phyloP scores from a whole-genome alignment of 2,329 filamentous ascomycete genomes.

The Fusarium irregulare region DNA sequence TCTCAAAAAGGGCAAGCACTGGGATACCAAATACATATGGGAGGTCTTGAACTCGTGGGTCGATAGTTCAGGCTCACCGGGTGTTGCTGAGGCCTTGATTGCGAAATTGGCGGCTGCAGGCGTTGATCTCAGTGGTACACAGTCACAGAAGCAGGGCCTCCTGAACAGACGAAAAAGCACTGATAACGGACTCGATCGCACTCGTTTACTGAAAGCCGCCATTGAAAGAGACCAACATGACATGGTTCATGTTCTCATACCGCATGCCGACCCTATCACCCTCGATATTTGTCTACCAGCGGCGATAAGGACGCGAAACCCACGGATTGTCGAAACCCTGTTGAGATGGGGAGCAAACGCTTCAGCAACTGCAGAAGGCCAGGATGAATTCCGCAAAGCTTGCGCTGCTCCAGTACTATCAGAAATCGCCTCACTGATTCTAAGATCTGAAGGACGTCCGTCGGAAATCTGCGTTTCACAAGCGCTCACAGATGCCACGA shows the following conservation, averaged over 20 bases:
- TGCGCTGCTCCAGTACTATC: slow-evolving; percentile 60
- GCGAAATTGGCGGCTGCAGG: slow-evolving; percentile 61
- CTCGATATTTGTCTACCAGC: slow-evolving; percentile 62
- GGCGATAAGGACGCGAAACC: slow-evolving; percentile 60
- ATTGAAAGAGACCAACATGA: slow-evolving; percentile 62
- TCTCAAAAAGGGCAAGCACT: slow-evolving; percentile 61
- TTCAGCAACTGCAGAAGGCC: slow-evolving; percentile 60
- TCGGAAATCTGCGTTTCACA: slow-evolving; percentile 58
- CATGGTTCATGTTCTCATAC: slow-evolving; percentile 65
- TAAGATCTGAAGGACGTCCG: slow-evolving; percentile 63
- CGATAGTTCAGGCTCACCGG: slow-evolving; percentile 61
- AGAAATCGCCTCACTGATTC: slow-evolving; percentile 60
- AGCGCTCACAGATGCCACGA: slow-evolving; percentile 63
- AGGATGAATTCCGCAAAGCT: slow-evolving; percentile 64
- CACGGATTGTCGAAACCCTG: slow-evolving; percentile 59
- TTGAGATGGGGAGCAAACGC: slow-evolving; percentile 63
- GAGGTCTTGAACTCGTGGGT: slow-evolving; percentile 63
- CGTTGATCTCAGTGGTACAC: slow-evolving; percentile 61
- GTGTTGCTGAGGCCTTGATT: slow-evolving; percentile 67
- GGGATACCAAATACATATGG: slow-evolving; percentile 65
- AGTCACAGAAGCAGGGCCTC: slow-evolving; percentile 61
- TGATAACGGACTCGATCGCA: slow-evolving; percentile 61
- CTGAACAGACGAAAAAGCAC: slow-evolving; percentile 62
- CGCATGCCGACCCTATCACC: slow-evolving; percentile 62
- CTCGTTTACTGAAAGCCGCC: slow-evolving; percentile 63